Conservation (phyloP, 805 yeast genomes). For the Grigorovia transvaalensis region DNA sequence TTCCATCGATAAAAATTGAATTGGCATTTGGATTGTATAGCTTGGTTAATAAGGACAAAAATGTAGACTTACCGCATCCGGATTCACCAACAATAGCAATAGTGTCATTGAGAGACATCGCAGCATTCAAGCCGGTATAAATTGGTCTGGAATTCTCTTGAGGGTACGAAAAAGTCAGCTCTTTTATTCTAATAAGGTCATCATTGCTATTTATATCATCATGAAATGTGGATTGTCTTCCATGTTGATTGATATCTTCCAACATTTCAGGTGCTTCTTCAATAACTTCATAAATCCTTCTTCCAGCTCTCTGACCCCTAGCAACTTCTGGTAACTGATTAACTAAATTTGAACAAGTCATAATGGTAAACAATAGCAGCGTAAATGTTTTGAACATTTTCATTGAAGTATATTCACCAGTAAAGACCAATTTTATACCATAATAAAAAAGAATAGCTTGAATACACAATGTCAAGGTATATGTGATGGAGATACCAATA, state of each 20-base stretch:
- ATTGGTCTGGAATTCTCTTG: constrained; percentile 17
- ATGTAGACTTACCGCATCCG: constrained; percentile 87
- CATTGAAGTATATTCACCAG: constrained; percentile 42
- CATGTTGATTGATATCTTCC: constrained; percentile 2
- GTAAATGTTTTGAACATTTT: constrained; percentile 61
- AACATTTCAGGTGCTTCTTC: constrained; percentile 9
- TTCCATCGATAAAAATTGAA: constrained; percentile 35
- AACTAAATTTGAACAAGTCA: constrained; percentile 50
- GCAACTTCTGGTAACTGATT: constrained; percentile 67
- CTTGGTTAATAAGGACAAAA: constrained; percentile 46
- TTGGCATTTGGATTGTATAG: constrained; percentile 35
- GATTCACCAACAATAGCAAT: constrained; percentile 75
- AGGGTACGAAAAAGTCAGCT: constrained; percentile 44
- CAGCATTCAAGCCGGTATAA: constrained; percentile 35
- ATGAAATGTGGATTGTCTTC: neutral
- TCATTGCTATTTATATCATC: neutral
- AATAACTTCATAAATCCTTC: constrained; percentile 36
- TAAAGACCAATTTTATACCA: constrained; percentile 64
- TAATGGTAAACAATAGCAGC: constrained; percentile 61
- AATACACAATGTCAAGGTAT: constrained; percentile 44
- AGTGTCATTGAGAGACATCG: constrained; percentile 36
- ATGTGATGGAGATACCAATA: constrained; percentile 50
- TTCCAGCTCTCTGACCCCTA: constrained; percentile 69
- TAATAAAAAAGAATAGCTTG: constrained; percentile 70
- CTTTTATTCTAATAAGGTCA: constrained; percentile 31